Evolutionary conservation across 164 flowering plant species (phyloP), one percentile per base, ranked within the genome.

Genomic region (Taxillus chinensis): DNA sequence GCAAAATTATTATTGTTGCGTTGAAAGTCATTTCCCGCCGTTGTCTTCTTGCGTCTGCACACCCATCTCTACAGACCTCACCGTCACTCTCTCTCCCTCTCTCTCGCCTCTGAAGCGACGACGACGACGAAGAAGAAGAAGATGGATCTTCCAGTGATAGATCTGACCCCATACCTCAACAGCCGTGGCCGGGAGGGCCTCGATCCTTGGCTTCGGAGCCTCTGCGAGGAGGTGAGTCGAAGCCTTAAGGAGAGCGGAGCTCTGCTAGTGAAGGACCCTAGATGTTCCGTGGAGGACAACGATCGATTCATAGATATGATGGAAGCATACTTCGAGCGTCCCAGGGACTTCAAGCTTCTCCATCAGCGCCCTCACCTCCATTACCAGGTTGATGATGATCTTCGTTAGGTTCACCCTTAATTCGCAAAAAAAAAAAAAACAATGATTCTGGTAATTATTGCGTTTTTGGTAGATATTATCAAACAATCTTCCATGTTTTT

Each of bases 271-370:
- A 88, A 86, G 75, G 97, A 93, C 71, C 98, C 96, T 7, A 70
- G 98, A 70, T 93, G 98, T 59, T 68, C 96, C 6, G 95, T 69
- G 0, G 73, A 77, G 45, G 98, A 93, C 74, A 93, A 90, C 55
- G 97, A 93, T 77, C 87, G 86, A 10, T 90, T 90, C 71, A 70
- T 93, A 14, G 92, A 93, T 59, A 90, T 93, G 97, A 93, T 93
- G 98, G 98, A 93, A 75, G 81, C 66, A 58, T 93, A 82, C 65
- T 93, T 90, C 71, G 75, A 84, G 57, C 66, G 62, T 15, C 86
- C 98, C 3, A 10, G 46, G 0, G 84, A 90, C 3, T 88, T 90
- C 74, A 90, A 93, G 78, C 81, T 79, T 5, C 76, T 72, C 8
- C 97, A 93, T 61, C 89, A 85, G 67, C 80, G 98, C 8, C 87